Percentiles rank a stretch among this genome's conserved stretches.
phyloP scores from a whole-genome alignment of 2,329 filamentous ascomycete genomes.

The Bipolaris sorokiniana region DNA sequence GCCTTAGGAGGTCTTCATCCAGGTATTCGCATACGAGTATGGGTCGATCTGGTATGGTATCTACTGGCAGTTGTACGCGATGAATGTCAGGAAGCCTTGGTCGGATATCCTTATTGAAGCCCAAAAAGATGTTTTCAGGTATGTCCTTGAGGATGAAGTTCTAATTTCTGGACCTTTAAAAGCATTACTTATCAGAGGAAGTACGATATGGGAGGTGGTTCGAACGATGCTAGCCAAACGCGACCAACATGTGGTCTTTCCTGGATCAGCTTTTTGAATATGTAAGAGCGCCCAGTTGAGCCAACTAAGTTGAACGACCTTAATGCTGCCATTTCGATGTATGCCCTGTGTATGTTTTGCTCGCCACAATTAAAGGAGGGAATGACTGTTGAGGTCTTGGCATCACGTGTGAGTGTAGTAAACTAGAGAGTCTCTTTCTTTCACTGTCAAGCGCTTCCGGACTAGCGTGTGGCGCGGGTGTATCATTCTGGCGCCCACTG shows the following conservation, averaged over 20 bases:
- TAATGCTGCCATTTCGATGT: not conserved
- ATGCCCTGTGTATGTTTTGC: too few species aligned
- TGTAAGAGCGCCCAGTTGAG: slow-evolving; percentile 34
- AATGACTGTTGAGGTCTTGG: too few species aligned
- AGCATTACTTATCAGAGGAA: slow-evolving; percentile 8
- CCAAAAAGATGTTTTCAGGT: slow-evolving; percentile 23
- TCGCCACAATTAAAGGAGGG: too few species aligned
- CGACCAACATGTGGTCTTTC: slow-evolving; percentile 40
- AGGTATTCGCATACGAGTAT: slow-evolving; percentile 36
- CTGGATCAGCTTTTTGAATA: slow-evolving; percentile 42
- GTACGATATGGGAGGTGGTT: slow-evolving; percentile 10
- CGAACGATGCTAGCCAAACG: slow-evolving; percentile 39
- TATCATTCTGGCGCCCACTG: too few species aligned
- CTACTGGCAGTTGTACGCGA: slow-evolving; percentile 26
- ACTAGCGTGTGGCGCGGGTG: too few species aligned
- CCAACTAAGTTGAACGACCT: slow-evolving; percentile 1
- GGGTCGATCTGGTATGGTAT: slow-evolving; percentile 25
- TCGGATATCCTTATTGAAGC: slow-evolving; percentile 30
- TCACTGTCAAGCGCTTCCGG: too few species aligned
- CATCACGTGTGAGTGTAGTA: too few species aligned
- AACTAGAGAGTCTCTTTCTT: too few species aligned
- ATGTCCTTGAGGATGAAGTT: slow-evolving; percentile 35
- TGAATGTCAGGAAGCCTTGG: slow-evolving; percentile 29
- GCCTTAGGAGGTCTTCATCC: slow-evolving; percentile 26
- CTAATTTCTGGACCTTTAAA: slow-evolving; percentile 23